Conservation (phyloP, 2,329 filamentous ascomycete species). For the Colletotrichum paranaense region DNA sequence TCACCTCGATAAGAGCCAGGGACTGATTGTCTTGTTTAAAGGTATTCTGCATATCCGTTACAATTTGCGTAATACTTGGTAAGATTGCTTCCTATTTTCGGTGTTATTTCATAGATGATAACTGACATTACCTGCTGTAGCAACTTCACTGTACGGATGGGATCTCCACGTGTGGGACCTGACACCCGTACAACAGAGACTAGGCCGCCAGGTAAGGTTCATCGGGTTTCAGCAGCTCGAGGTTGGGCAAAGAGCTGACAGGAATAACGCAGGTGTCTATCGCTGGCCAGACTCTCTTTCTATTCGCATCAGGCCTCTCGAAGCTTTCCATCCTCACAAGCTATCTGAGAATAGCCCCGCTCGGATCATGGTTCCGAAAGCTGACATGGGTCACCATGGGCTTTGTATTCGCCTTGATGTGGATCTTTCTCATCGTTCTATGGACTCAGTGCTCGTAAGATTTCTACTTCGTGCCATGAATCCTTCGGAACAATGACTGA, state of each 20-base stretch:
- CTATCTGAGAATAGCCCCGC: conserved; percentile 52
- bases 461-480: background rate
- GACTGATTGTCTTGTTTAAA: conserved; percentile 10
- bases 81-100: background rate
- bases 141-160: conserved; percentile 50
- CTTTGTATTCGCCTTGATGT: conserved; percentile 43
- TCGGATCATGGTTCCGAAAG: conserved; percentile 45
- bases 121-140: background rate
- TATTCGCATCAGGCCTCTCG: conserved; percentile 50
- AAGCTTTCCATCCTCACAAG: conserved; percentile 54
- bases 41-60: conserved; percentile 48
- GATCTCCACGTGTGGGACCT: conserved; percentile 52
- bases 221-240: too few species aligned
- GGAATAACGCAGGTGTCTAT: conserved; percentile 47
- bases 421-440: conserved; percentile 47
- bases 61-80: conserved; percentile 46
- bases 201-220: conserved; percentile 38
- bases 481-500: background rate
- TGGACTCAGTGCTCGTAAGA: conserved; percentile 52
- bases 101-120: background rate
- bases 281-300: conserved; percentile 52
- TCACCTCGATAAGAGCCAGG: background rate
- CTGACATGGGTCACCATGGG: conserved; percentile 43
- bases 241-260: background rate
- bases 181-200: conserved; percentile 39